These are phyloP conservation scores for Setomelanomma holmii DNA, from an alignment of 2,329 filamentous ascomycete genomes.

Conservation along the genomic window DNA sequence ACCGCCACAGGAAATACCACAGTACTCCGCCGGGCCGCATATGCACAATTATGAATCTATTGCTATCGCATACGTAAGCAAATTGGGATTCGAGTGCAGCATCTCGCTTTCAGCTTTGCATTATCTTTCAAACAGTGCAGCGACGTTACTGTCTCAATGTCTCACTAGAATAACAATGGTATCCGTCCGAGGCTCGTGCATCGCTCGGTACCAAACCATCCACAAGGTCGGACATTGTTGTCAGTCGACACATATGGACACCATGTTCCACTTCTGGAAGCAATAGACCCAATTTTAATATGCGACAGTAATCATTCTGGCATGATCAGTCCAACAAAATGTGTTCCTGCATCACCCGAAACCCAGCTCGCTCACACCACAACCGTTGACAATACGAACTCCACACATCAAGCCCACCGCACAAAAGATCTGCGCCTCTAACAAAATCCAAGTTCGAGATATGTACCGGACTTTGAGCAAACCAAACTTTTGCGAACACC, in stretches of 20 bases:
- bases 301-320: neutral
- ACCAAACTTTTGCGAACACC: neutral
- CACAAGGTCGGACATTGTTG: neutral
- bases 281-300: neutral
- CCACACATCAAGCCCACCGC: neutral
- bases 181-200: neutral
- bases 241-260: neutral
- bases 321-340: neutral
- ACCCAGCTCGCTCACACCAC: neutral
- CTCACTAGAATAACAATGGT: neutral
- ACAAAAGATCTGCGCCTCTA: neutral
- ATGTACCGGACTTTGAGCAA: neutral
- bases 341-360: neutral
- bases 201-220: neutral
- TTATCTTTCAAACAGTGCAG: neutral
- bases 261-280: neutral
- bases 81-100: neutral
- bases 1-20: constrained; percentile 1
- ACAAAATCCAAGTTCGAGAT: neutral
- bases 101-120: neutral
- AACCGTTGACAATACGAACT: neutral
- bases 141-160: neutral
- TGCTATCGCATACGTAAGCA: constrained; percentile 10
- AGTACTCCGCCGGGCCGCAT: constrained; percentile 5
- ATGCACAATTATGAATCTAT: constrained; percentile 8